Evolutionary conservation across 1,139 yeast species (phyloP).

Genomic region (Yamadazyma taylorii): DNA sequence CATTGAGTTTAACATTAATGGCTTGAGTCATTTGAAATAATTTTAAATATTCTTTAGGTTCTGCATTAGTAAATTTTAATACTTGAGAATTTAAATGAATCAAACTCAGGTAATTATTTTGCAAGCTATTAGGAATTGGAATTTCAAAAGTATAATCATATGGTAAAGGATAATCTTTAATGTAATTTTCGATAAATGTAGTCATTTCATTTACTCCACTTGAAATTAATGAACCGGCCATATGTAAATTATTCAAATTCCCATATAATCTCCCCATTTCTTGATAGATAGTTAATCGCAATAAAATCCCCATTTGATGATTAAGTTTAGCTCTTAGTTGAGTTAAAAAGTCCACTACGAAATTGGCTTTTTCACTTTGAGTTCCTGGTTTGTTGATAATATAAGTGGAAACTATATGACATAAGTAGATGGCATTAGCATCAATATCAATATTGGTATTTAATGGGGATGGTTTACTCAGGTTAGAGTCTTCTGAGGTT

Average conservation of each 20-base stretch:
- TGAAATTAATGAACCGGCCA: slow-evolving; percentile 24
- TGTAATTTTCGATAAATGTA: slow-evolving; percentile 15
- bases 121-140: slow-evolving; percentile 21
- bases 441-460: slow-evolving; percentile 12
- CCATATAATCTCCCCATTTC: slow-evolving; percentile 32
- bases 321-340: slow-evolving; percentile 27
- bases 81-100: slow-evolving; percentile 18
- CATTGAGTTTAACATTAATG: slow-evolving; percentile 18
- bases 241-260: slow-evolving; percentile 21
- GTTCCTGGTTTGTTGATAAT: slow-evolving; percentile 19
- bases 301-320: slow-evolving; percentile 22
- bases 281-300: slow-evolving; percentile 25
- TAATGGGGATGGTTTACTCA: slow-evolving; percentile 8
- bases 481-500: too few relatives aligned
- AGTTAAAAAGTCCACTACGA: slow-evolving; percentile 30
- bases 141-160: slow-evolving; percentile 9
- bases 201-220: slow-evolving; percentile 28
- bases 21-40: slow-evolving; percentile 10
- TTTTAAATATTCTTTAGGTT: slow-evolving; percentile 13
- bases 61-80: slow-evolving; percentile 9
- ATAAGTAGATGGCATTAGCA: slow-evolving; percentile 19
- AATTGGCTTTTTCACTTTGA: slow-evolving; percentile 20
- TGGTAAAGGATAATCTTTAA: slow-evolving; percentile 19
- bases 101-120: slow-evolving; percentile 20
- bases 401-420: slow-evolving; percentile 27